These are phyloP conservation scores for Aspergillus ochraceus DNA, from an alignment of 2,329 filamentous ascomycete genomes.

Conservation along the genomic window DNA sequence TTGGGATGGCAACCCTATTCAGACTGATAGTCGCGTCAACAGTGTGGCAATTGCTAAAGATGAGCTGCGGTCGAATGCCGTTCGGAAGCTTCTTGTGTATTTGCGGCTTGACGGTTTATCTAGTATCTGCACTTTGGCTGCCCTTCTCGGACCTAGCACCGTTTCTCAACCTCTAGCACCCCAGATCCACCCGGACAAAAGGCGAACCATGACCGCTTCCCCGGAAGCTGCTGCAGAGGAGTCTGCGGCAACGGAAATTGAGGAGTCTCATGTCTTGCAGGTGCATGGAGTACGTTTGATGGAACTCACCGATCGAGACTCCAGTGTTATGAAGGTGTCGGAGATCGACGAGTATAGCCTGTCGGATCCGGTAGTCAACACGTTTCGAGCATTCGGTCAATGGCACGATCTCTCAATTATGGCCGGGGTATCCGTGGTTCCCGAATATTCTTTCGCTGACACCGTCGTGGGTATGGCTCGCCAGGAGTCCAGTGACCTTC, in stretches of 20 bases:
- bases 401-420: conserved; percentile 81
- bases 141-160: conserved; percentile 66
- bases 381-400: conserved; percentile 83
- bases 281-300: conserved; percentile 84
- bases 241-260: conserved; percentile 13
- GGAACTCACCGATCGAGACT: conserved; percentile 87
- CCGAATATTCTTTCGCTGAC: conserved; percentile 75
- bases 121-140: conserved; percentile 77
- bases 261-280: conserved; percentile 53
- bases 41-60: conserved; percentile 44
- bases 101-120: conserved; percentile 83
- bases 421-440: conserved; percentile 76
- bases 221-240: conserved; percentile 26
- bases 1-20: conserved; percentile 68
- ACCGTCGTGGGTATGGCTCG: conserved; percentile 70
- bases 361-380: conserved; percentile 83
- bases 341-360: conserved; percentile 72
- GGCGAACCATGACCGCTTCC: conserved; percentile 12
- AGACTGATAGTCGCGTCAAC: conserved; percentile 44
- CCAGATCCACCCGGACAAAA: conserved; percentile 36
- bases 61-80: conserved; percentile 52
- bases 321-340: conserved; percentile 90
- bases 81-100: conserved; percentile 73
- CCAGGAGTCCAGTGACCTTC: conserved; percentile 69
- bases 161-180: conserved; percentile 31